phyloP scores from a whole-genome alignment of 2,329 filamentous ascomycete species.

The Cercospora sp. region DNA sequence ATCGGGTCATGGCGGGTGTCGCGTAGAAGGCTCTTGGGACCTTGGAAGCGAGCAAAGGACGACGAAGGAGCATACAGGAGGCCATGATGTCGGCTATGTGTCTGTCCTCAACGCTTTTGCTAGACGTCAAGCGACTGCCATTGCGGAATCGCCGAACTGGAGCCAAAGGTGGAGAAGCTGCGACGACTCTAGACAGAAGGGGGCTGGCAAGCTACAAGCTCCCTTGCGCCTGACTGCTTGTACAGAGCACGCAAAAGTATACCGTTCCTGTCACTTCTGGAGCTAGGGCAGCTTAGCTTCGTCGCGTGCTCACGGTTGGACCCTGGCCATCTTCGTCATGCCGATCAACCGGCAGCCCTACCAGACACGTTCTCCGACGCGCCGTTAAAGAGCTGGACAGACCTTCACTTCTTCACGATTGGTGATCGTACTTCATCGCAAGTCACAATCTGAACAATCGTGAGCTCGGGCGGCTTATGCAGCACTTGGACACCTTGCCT shows the following conservation, averaged over 20 bases:
- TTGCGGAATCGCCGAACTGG: constrained; percentile 13
- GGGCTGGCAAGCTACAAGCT: not conserved
- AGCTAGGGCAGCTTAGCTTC: not conserved
- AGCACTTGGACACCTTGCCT: not conserved
- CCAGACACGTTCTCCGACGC: not conserved
- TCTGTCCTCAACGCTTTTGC: constrained; percentile 11
- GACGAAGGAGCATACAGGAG: constrained; percentile 15
- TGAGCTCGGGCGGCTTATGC: not conserved
- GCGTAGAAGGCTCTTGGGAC: constrained; percentile 5
- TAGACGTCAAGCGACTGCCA: constrained; percentile 4
- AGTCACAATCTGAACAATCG: not conserved
- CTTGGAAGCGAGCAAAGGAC: constrained; percentile 9
- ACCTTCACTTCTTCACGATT: not conserved
- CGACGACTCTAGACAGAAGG: constrained; percentile 4
- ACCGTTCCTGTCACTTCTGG: constrained; percentile 3
- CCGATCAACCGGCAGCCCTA: not conserved
- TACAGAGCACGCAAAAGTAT: constrained; percentile 9
- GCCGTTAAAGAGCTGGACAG: not conserved
- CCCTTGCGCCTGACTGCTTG: constrained; percentile 7
- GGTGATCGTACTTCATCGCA: not conserved
- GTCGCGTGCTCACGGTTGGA: not conserved
- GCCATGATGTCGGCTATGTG: constrained; percentile 7
- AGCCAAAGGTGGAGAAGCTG: constrained; percentile 13
- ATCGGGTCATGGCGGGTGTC: constrained; percentile 38
- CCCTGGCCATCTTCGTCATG: not conserved